These are phyloP conservation scores for Lagenidium sp. DNA, from an alignment of 352 stramenopile species.

Conservation along the genomic window DNA sequence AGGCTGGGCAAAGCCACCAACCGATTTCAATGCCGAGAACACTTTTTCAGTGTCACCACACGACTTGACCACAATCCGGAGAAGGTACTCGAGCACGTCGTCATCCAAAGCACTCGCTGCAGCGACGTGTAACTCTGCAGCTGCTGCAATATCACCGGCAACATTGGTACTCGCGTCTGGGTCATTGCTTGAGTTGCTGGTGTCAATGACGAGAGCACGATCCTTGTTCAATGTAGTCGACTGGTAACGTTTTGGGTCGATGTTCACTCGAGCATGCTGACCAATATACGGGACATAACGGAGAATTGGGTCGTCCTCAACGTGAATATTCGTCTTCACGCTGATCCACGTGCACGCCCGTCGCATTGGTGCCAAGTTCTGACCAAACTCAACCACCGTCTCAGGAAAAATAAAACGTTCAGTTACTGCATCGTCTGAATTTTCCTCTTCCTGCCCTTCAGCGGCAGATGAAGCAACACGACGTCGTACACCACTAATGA, in stretches of 20 bases:
- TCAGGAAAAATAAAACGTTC: constrained; percentile 25
- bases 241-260: constrained; percentile 52
- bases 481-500: too few relatives aligned
- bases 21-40: constrained; percentile 30
- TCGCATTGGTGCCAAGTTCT: constrained; percentile 34
- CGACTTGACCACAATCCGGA: constrained; percentile 34
- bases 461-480: too few relatives aligned
- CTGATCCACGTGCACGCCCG: constrained; percentile 58
- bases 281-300: constrained; percentile 87
- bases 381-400: constrained; percentile 35
- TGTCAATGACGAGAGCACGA: constrained; percentile 26
- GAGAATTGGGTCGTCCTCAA: constrained; percentile 80
- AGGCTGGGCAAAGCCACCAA: constrained; percentile 21
- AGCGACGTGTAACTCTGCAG: constrained; percentile 23
- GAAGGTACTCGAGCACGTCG: constrained; percentile 49
- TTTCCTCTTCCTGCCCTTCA: too few relatives aligned
- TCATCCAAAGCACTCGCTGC: constrained; percentile 31
- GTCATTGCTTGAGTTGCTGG: too few relatives aligned
- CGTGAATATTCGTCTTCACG: constrained; percentile 59
- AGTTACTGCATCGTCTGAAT: constrained; percentile 2
- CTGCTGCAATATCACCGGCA: too few relatives aligned
- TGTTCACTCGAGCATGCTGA: constrained; percentile 41
- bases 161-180: too few relatives aligned
- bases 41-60: constrained; percentile 38
- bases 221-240: constrained; percentile 55